These are phyloP conservation scores for Flaveria brownii DNA, from an alignment of 129 eudicot genomes.

Conservation along the genomic window DNA sequence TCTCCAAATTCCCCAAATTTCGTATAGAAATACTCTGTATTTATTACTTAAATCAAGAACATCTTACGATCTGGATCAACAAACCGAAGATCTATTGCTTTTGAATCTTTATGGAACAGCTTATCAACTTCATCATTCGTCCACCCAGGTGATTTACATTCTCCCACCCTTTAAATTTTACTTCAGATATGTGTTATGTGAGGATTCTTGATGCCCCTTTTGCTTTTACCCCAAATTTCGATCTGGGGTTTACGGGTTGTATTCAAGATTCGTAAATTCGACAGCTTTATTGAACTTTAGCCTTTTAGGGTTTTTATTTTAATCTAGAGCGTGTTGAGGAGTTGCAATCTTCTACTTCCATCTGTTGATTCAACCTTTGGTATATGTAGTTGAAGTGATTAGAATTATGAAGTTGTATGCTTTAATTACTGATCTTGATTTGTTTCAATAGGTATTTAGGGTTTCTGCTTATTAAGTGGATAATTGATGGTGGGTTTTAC, in stretches of 20 bases:
- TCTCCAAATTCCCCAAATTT: slow-evolving; percentile 7
- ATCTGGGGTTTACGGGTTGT: background rate
- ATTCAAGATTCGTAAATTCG: background rate
- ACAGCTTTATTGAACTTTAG: slow-evolving; percentile 8
- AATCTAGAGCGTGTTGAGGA: background rate
- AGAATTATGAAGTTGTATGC: slow-evolving; percentile 14
- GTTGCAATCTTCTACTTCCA: too few relatives aligned
- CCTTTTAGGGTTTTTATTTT: background rate
- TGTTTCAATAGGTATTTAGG: slow-evolving; percentile 15
- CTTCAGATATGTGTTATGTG: slow-evolving; percentile 8
- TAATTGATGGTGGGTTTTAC: background rate
- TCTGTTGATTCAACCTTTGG: background rate
- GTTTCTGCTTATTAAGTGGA: slow-evolving; percentile 17
- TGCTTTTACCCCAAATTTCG: slow-evolving; percentile 14
- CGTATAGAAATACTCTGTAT: background rate
- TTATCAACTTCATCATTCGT: slow-evolving; percentile 86
- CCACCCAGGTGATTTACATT: slow-evolving; percentile 69
- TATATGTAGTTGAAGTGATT: background rate
- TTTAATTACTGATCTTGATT: slow-evolving; percentile 9
- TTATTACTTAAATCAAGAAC: slow-evolving; percentile 21
- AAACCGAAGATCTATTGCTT: slow-evolving; percentile 41
- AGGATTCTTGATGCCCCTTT: too few relatives aligned
- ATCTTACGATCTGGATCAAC: slow-evolving; percentile 15
- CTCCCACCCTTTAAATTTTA: background rate
- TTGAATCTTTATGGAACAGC: slow-evolving; percentile 78